phyloP scores from a whole-genome alignment of 1,139 yeast genomes.

The Suhomyces yuchorum region DNA sequence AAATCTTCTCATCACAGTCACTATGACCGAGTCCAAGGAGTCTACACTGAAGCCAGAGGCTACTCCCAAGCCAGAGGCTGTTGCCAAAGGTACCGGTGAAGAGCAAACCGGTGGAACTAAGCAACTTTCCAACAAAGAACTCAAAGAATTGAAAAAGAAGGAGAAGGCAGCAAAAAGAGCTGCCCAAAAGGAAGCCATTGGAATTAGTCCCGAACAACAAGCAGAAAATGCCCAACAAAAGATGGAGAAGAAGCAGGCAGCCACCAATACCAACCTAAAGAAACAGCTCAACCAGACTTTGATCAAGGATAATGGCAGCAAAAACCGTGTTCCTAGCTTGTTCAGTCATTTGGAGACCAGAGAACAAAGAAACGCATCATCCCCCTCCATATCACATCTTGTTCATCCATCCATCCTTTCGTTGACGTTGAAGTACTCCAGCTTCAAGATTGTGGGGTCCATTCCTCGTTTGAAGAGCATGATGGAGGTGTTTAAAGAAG shows the following conservation, averaged over 20 bases:
- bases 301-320: constrained; percentile 41
- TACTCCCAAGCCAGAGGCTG: constrained; percentile 1
- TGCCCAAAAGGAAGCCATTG: constrained; percentile 56
- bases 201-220: constrained; percentile 49
- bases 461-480: constrained; percentile 81
- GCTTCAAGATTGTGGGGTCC: constrained; percentile 88
- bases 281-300: constrained; percentile 58
- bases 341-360: constrained; percentile 88
- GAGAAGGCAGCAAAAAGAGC: constrained; percentile 92
- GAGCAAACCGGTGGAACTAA: constrained; percentile 13
- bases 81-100: constrained; percentile 1
- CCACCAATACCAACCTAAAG: constrained; percentile 53
- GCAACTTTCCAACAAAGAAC: constrained; percentile 71
- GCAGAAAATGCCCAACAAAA: constrained; percentile 42
- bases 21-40: constrained; percentile 15
- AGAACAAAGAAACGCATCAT: constrained; percentile 72
- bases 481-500: constrained; percentile 81
- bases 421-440: constrained; percentile 77
- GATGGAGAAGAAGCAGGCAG: constrained; percentile 39
- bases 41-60: not conserved
- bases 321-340: constrained; percentile 57
- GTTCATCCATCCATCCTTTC: constrained; percentile 87
- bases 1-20: constrained; percentile 5
- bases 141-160: constrained; percentile 82
- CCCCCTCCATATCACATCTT: constrained; percentile 62